Evolutionary conservation across 345 rosid species (phyloP).

Genomic region (Gossypium bickii): DNA sequence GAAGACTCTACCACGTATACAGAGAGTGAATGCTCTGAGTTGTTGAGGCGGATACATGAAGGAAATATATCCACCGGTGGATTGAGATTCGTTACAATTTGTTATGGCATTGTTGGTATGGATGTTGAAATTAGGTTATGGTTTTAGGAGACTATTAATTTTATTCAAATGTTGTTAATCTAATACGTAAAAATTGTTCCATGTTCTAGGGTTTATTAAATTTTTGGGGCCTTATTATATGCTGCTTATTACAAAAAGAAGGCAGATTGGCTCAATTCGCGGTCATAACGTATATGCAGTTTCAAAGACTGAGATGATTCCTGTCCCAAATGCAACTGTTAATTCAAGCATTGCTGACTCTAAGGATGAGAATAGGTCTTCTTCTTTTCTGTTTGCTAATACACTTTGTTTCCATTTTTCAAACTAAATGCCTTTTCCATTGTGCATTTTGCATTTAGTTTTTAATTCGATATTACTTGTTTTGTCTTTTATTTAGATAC

Average conservation of each 20-base stretch:
- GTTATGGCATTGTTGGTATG: conserved; percentile 94
- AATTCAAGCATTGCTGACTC: conserved; percentile 39
- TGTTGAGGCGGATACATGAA: conserved; percentile 82
- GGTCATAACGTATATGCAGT: conserved; percentile 84
- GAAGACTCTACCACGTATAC: conserved; percentile 82
- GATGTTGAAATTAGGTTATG: conserved; percentile 9
- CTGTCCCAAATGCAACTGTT: conserved; percentile 62
- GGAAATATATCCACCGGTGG: conserved; percentile 95
- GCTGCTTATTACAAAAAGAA: conserved; percentile 83
- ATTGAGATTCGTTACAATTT: conserved; percentile 70
- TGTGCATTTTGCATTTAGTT: background rate
- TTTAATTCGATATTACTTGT: conserved; percentile 13
- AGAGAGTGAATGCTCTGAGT: conserved; percentile 62
- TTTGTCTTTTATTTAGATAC: conserved; percentile 60
- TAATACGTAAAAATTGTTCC: conserved; percentile 10
- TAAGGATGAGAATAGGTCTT: conserved; percentile 78
- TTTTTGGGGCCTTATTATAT: conserved; percentile 97
- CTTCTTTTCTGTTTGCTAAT: conserved; percentile 19
- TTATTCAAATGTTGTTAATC: background rate
- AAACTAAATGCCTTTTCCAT: background rate
- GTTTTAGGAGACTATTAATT: background rate
- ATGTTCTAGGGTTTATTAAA: conserved; percentile 68
- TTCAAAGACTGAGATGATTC: conserved; percentile 71
- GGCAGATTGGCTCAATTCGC: conserved; percentile 81
- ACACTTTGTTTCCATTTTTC: background rate